A percentile compares a stretch with the other conserved stretches of the same genome.
Conservation (phyloP, 148 eudicot genomes). For the Nepenthes mirabilis region DNA sequence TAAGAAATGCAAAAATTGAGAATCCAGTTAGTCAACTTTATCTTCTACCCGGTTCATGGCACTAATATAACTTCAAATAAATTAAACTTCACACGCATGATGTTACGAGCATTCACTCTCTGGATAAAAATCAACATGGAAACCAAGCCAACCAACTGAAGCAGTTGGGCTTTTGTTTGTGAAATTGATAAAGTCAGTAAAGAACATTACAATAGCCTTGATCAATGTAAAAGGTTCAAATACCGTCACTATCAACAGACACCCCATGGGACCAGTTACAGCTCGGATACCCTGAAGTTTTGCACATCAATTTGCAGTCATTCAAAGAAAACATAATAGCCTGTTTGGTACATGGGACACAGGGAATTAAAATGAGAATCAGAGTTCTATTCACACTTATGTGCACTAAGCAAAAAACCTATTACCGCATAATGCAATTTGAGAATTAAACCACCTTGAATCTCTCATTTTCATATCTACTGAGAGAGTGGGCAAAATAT, state of each 20-base stretch:
- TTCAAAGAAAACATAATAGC: background rate
- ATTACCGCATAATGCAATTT: no score
- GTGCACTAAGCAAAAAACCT: no score
- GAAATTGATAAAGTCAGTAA: background rate
- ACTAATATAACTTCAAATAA: background rate
- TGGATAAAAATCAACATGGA: no score
- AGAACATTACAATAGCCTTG: background rate
- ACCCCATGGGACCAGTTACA: constrained; percentile 87
- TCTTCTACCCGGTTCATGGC: background rate
- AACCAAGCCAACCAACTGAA: no score
- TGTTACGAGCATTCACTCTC: background rate
- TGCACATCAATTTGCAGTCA: constrained; percentile 5
- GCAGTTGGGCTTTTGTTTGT: no score
- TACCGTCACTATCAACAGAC: constrained; percentile 95
- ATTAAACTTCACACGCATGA: background rate
- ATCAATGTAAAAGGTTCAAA: background rate
- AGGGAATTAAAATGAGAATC: no score
- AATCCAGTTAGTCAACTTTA: background rate
- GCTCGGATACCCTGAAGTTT: constrained; percentile 75
- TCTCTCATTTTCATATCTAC: no score
- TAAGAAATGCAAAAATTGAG: background rate
- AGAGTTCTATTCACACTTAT: no score
- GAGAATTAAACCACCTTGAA: no score
- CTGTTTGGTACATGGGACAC: no score
- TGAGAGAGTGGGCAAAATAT: no score